A percentile compares a stretch with the other conserved stretches of the same genome.
These are phyloP conservation scores for Actinomortierella ambigua DNA, from an alignment of 371 early-diverging fungal genomes.

Conservation along the genomic window DNA sequence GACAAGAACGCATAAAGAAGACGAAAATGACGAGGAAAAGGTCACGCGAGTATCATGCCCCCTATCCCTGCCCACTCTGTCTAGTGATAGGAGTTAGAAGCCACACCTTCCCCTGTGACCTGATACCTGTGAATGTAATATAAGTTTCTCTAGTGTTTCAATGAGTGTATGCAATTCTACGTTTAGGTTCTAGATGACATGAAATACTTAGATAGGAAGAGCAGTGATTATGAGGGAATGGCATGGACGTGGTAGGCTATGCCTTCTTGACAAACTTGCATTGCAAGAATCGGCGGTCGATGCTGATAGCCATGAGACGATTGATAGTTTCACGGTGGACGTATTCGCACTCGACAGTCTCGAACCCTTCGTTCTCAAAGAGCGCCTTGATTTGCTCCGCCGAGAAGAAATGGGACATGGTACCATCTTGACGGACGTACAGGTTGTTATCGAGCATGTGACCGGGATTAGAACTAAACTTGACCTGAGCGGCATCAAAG, in stretches of 20 bases:
- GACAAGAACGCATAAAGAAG: slow-evolving; percentile 13
- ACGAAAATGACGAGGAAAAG: not conserved
- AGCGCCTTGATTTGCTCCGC: slow-evolving; percentile 57
- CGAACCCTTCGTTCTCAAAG: slow-evolving; percentile 72
- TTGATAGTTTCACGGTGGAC: slow-evolving; percentile 84
- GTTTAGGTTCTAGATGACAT: no score
- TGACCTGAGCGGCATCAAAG: slow-evolving; percentile 89
- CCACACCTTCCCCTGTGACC: no score
- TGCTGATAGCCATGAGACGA: slow-evolving; percentile 71
- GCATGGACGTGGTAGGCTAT: not conserved
- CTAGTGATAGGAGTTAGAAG: no score
- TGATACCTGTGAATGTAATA: no score
- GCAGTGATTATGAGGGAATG: no score
- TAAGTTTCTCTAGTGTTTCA: no score
- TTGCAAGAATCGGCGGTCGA: slow-evolving; percentile 90
- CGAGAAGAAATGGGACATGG: slow-evolving; percentile 72
- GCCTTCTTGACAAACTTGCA: slow-evolving; percentile 71
- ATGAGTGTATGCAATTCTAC: no score
- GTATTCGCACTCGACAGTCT: slow-evolving; percentile 71
- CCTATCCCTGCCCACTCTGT: no score
- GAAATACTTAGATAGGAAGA: no score
- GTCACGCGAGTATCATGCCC: no score
- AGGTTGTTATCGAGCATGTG: slow-evolving; percentile 80
- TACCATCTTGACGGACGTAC: slow-evolving; percentile 92
- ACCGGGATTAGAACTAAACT: slow-evolving; percentile 76